phyloP scores from a whole-genome alignment of 2,329 filamentous ascomycete genomes.

The Curvularia hawaiiensis region DNA sequence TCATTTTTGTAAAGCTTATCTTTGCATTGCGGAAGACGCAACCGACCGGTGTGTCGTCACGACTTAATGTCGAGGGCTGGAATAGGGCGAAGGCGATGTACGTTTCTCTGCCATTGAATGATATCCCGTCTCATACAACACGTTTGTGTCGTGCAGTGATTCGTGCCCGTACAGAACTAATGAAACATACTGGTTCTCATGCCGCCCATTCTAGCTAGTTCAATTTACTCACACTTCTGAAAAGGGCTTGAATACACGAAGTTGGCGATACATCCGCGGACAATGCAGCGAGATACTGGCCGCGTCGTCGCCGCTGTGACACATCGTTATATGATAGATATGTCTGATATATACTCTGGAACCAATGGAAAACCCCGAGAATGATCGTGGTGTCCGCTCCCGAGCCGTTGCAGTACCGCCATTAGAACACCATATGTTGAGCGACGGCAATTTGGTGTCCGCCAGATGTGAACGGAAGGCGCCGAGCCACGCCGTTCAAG shows the following conservation, averaged over 20 bases:
- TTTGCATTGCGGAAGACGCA: slow-evolving; percentile 1
- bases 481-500: slow-evolving; percentile 4
- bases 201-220: neutral
- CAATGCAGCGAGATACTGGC: neutral
- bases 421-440: slow-evolving; percentile 8
- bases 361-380: slow-evolving; percentile 9
- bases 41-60: neutral
- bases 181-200: neutral
- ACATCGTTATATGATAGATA: slow-evolving; percentile 6
- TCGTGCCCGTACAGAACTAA: neutral
- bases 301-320: slow-evolving; percentile 5
- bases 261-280: neutral
- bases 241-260: neutral
- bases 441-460: slow-evolving; percentile 3
- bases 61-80: neutral
- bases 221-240: neutral
- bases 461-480: neutral
- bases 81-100: neutral
- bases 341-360: neutral
- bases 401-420: neutral
- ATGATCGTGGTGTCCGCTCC: neutral
- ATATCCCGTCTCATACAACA: neutral
- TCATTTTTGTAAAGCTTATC: neutral
- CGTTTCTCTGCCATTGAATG: neutral
- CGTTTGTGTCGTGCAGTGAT: neutral